Conservation (phyloP, 768 basidiomycete species). For the Phylloporus arenicola region DNA sequence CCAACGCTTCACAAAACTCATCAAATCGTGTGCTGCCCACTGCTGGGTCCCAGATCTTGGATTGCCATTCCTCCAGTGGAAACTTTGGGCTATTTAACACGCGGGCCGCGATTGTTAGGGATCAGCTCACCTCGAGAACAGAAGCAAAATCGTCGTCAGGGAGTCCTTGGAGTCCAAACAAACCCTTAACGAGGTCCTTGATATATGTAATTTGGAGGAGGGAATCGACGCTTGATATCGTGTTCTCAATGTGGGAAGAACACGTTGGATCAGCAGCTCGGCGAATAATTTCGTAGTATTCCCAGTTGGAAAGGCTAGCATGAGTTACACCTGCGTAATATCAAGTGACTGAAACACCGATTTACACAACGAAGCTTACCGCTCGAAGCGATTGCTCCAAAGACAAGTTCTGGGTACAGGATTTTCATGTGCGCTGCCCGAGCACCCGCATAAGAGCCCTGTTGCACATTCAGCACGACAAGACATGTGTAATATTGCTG, state of each 20-base stretch:
- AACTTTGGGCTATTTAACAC: constrained; percentile 29
- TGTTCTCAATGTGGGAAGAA: constrained; percentile 49
- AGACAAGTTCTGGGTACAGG: constrained; percentile 84
- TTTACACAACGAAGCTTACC: constrained; percentile 38
- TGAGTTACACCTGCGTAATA: constrained; percentile 68
- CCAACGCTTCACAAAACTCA: constrained; percentile 59
- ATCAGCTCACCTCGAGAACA: constrained; percentile 48
- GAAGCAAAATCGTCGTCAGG: constrained; percentile 77
- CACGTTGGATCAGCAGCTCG: constrained; percentile 61
- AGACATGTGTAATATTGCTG: constrained; percentile 1
- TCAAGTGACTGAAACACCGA: not conserved
- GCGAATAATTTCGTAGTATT: constrained; percentile 84
- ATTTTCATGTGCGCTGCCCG: constrained; percentile 88
- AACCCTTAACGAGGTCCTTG: constrained; percentile 52
- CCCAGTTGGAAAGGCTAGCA: constrained; percentile 74
- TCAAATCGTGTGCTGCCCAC: constrained; percentile 61
- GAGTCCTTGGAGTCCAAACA: constrained; percentile 71
- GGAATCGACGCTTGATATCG: constrained; percentile 56
- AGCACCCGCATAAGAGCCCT: constrained; percentile 91
- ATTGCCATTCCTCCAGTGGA: constrained; percentile 75
- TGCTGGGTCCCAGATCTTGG: constrained; percentile 79
- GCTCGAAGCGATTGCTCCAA: constrained; percentile 83
- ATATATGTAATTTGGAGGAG: constrained; percentile 47
- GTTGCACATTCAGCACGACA: not conserved
- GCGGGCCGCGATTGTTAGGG: constrained; percentile 13